phyloP scores from a whole-genome alignment of 2,329 filamentous ascomycete genomes.

The Scedosporium apiospermum region DNA sequence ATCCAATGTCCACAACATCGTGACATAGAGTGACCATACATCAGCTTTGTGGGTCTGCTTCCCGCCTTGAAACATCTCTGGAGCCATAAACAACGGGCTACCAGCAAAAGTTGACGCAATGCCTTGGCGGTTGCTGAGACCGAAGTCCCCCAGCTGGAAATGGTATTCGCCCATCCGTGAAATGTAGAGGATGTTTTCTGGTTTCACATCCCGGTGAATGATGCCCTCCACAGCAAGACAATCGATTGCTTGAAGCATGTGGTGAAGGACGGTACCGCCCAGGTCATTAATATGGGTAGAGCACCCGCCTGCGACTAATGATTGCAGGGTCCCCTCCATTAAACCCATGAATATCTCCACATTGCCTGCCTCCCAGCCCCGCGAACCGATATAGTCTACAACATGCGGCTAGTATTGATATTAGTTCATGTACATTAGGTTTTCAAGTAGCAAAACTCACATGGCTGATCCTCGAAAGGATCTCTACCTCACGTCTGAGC shows the following conservation, averaged over 20 bases:
- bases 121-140: too few relatives aligned
- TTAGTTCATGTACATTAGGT: not conserved
- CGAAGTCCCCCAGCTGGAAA: too few relatives aligned
- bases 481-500: too few relatives aligned
- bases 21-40: constrained; percentile 17
- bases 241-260: constrained; percentile 15
- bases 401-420: constrained; percentile 3
- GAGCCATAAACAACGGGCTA: too few relatives aligned
- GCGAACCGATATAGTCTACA: constrained; percentile 7
- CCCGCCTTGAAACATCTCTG: too few relatives aligned
- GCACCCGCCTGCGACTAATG: not conserved
- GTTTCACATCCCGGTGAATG: constrained; percentile 16
- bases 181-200: constrained; percentile 13
- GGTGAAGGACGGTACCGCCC: constrained; percentile 6
- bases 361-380: not conserved
- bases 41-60: constrained; percentile 14
- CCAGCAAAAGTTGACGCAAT: too few relatives aligned
- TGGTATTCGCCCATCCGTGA: not conserved
- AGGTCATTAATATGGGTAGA: not conserved
- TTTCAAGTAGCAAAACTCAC: too few relatives aligned
- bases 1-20: constrained; percentile 13
- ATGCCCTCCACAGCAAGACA: constrained; percentile 10
- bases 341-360: constrained; percentile 12
- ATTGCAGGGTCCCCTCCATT: constrained; percentile 9
- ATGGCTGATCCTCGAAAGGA: too few relatives aligned